Percentiles rank a stretch among this genome's conserved stretches.
Conservation (phyloP, 305 asterid genomes). For the Andrographis paniculata region DNA sequence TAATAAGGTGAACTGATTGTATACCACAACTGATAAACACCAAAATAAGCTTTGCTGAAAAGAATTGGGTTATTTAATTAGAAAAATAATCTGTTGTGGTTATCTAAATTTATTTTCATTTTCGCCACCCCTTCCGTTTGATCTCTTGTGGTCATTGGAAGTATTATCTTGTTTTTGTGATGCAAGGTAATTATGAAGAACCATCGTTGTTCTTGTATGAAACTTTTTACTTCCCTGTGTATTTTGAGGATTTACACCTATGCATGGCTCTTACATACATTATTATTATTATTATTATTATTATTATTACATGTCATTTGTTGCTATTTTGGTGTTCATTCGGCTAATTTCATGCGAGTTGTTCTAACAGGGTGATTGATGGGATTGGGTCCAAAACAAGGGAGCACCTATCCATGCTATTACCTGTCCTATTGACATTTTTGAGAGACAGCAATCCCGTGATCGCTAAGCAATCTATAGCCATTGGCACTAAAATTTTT, state of each 20-base stretch:
- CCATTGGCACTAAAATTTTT: slow-evolving; percentile 63
- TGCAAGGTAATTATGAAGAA: not conserved
- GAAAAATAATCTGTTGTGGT: no score
- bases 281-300: slow-evolving; percentile 1
- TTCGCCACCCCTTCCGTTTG: not conserved
- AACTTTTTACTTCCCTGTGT: not conserved
- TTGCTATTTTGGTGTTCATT: slow-evolving; percentile 12
- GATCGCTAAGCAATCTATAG: slow-evolving; percentile 70
- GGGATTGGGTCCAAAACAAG: slow-evolving; percentile 61
- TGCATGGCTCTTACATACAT: slow-evolving; percentile 10
- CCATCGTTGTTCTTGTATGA: not conserved
- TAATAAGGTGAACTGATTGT: no score
- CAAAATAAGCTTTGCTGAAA: no score
- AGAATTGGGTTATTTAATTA: no score
- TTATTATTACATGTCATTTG: slow-evolving; percentile 1
- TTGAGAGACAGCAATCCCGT: slow-evolving; percentile 51
- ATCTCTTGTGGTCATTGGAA: no score
- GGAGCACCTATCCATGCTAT: slow-evolving; percentile 49
- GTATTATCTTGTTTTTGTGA: not conserved
- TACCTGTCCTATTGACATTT: slow-evolving; percentile 60
- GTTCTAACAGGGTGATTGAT: slow-evolving; percentile 68
- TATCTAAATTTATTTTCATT: no score
- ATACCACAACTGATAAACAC: no score
- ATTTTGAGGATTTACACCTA: not conserved
- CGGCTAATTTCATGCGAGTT: slow-evolving; percentile 18